phyloP scores from a whole-genome alignment of 2,329 filamentous ascomycete genomes.

The Fusarium hostae region DNA sequence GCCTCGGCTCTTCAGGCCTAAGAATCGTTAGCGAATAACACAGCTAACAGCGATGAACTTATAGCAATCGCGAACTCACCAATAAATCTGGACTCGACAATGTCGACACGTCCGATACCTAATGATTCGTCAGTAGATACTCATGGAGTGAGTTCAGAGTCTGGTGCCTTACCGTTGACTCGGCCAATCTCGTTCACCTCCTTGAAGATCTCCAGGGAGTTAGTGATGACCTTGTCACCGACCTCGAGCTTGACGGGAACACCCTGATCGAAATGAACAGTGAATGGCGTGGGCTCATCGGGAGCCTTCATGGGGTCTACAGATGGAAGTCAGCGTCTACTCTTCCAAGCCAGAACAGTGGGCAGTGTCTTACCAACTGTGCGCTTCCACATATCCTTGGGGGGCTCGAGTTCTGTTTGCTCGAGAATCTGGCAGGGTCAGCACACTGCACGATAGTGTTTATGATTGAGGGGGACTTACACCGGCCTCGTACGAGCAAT shows the following conservation, averaged over 20 bases:
- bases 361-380: slow-evolving; percentile 47
- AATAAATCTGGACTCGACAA: slow-evolving; percentile 34
- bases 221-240: slow-evolving; percentile 66
- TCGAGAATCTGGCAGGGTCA: slow-evolving; percentile 51
- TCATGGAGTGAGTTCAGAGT: background rate
- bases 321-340: background rate
- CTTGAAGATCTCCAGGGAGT: slow-evolving; percentile 73
- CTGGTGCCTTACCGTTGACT: slow-evolving; percentile 8
- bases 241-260: slow-evolving; percentile 71
- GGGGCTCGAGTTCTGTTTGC: slow-evolving; percentile 65
- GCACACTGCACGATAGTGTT: rapidly evolving
- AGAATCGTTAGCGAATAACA: background rate
- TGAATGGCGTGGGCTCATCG: slow-evolving; percentile 72
- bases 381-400: slow-evolving; percentile 77
- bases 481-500: slow-evolving; percentile 32
- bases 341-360: rapidly evolving
- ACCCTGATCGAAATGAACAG: slow-evolving; percentile 73
- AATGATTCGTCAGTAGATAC: background rate
- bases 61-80: background rate
- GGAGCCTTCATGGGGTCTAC: slow-evolving; percentile 69
- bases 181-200: slow-evolving; percentile 61
- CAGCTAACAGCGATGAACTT: no score
- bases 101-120: slow-evolving; percentile 37
- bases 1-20: slow-evolving; percentile 32
- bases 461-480: background rate